These are phyloP conservation scores for Sclerotinia minor DNA, from an alignment of 2,329 filamentous ascomycete genomes.

Conservation along the genomic window DNA sequence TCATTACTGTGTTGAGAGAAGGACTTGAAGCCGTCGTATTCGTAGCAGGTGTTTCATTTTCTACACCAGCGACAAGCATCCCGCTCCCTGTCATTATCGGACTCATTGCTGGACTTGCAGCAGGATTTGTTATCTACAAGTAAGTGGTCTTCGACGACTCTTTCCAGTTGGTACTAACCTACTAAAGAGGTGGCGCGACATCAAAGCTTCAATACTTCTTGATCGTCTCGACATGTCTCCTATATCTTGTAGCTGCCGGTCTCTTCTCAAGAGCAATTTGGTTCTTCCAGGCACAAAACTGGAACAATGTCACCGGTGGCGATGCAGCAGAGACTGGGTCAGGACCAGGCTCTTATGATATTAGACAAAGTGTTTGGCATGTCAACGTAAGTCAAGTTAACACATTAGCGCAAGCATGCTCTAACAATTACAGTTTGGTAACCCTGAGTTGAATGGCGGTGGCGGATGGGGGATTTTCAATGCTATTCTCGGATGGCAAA, in stretches of 20 bases:
- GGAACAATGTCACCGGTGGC: slow-evolving; percentile 51
- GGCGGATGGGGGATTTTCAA: slow-evolving; percentile 88
- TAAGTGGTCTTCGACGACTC: slow-evolving; percentile 45
- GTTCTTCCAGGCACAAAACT: slow-evolving; percentile 69
- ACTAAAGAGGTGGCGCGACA: slow-evolving; percentile 58
- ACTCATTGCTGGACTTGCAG: slow-evolving; percentile 61
- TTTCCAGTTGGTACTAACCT: slow-evolving; percentile 24
- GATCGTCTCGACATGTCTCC: slow-evolving; percentile 76
- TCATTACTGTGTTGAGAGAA: slow-evolving; percentile 83
- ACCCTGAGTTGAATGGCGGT: slow-evolving; percentile 67
- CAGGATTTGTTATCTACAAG: slow-evolving; percentile 79
- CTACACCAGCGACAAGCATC: slow-evolving; percentile 71
- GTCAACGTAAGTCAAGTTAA: slow-evolving; percentile 61
- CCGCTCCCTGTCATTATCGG: slow-evolving; percentile 76
- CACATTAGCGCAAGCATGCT: not conserved
- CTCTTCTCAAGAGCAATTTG: slow-evolving; percentile 77
- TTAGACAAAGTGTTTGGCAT: slow-evolving; percentile 77
- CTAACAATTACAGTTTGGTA: slow-evolving; percentile 66
- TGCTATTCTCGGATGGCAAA: slow-evolving; percentile 81
- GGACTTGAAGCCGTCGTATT: slow-evolving; percentile 86
- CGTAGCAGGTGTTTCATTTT: slow-evolving; percentile 78
- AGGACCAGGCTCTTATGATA: slow-evolving; percentile 78
- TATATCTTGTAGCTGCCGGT: slow-evolving; percentile 82
- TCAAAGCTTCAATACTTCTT: slow-evolving; percentile 73
- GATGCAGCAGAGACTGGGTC: slow-evolving; percentile 62